Evolutionary conservation across 2,329 filamentous ascomycete species (phyloP).

Genomic region (Colletotrichum gigasporum): DNA sequence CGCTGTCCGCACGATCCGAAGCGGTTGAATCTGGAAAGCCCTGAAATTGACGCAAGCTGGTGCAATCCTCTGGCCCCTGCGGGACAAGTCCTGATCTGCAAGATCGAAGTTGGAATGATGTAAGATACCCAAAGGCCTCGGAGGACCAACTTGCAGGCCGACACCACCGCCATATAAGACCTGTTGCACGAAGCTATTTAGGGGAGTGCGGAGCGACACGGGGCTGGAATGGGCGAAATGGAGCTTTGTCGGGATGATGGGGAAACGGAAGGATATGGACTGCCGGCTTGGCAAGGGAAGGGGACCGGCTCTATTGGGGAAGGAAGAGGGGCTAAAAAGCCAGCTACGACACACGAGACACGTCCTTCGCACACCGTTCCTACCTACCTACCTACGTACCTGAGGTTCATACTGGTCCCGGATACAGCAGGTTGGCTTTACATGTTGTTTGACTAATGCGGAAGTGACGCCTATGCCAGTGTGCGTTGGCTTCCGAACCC

Average conservation of each 20-base stretch:
- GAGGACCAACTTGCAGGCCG: background rate
- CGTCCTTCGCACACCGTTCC: constrained; percentile 20
- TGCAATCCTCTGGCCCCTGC: background rate
- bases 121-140: constrained; percentile 23
- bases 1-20: background rate
- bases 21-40: background rate
- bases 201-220: background rate
- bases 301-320: background rate
- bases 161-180: constrained; percentile 11
- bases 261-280: background rate
- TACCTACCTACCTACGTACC: constrained; percentile 15
- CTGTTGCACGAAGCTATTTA: background rate
- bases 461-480: constrained; percentile 17
- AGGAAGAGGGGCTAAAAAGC: background rate
- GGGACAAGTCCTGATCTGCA: background rate
- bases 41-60: background rate
- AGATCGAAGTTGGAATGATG: constrained; percentile 4
- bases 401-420: constrained; percentile 6
- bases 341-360: constrained; percentile 25
- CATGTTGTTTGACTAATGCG: constrained; percentile 19
- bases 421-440: constrained; percentile 17
- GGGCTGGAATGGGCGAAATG: background rate
- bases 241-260: constrained; percentile 24
- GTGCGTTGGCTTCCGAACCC: background rate
- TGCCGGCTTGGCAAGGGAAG: background rate